Evolutionary conservation across 2,329 filamentous ascomycete species (phyloP).

Genomic region (Trichoderma lentiforme): DNA sequence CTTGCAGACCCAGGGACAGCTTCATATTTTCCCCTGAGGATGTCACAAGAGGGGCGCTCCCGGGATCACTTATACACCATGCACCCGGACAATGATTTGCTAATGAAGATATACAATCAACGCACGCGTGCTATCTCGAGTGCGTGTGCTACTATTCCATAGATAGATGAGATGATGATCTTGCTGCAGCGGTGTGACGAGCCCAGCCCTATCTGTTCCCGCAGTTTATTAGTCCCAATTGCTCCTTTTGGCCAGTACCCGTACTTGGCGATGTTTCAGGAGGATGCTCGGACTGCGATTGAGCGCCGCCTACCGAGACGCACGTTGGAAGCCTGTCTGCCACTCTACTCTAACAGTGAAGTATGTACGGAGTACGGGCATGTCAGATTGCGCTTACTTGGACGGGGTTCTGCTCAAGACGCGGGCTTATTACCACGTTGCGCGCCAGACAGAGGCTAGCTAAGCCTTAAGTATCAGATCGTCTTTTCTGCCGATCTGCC

Average conservation of each 20-base stretch:
- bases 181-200: constrained; percentile 2
- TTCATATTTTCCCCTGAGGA: background rate
- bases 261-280: constrained; percentile 1
- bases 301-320: background rate
- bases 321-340: background rate
- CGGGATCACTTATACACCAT: background rate
- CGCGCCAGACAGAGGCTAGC: background rate
- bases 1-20: background rate
- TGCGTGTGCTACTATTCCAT: background rate
- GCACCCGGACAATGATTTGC: background rate
- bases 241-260: background rate
- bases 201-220: background rate
- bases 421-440: background rate
- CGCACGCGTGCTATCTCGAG: background rate
- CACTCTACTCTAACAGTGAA: background rate
- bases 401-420: background rate
- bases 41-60: background rate
- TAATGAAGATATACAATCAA: background rate
- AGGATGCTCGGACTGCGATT: background rate
- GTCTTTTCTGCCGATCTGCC: constrained; percentile 9
- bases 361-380: background rate
- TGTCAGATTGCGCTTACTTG: constrained; percentile 2
- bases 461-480: constrained; percentile 10
- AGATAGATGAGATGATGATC: background rate
- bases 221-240: background rate